Base-by-base conservation (phyloP, 768 basidiomycete species). In the Panellus pusillus region DNA sequence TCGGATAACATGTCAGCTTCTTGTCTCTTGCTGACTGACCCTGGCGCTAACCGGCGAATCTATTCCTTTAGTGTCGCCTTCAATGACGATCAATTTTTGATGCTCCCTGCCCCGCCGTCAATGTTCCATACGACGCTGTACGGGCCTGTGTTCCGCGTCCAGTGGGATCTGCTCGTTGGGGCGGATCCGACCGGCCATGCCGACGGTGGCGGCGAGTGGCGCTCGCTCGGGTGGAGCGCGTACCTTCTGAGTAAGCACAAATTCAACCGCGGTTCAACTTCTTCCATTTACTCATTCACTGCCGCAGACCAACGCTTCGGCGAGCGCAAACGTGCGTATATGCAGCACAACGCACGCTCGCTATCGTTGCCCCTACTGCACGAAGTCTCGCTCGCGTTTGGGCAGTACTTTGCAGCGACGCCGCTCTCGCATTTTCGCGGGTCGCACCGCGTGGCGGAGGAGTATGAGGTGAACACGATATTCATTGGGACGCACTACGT, bases 1-100 rank as follows among this genome's bases (percentile, higher is more conserved):
- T 69, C 72, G 0, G 70, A 72, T 5, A 55, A 64, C 43, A 69
- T 72, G 55, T 52, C 29, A 31, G 55, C 28, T 12, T 20, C 18
- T 31, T 1, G 15, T 3, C 11, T 2, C 13, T 6, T 14, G 17
- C 14, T 44, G 14, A n/a, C 9, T 32, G 18, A 24, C 18, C 9
- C 6, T 15, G 3, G 7, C 9, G 7, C 14, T 29, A 27, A 27
- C 17, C 15, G 2, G 2, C 17, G 24, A 8, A 44, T 7, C n/a
- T 17, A 6, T n/a, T 7, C 13, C 14, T 40, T 6, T 20, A 57
- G 51, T 61, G 70, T 61, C 57, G 68, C 54, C 12, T 53, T 71
- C 63, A 77, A 77, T 55, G 74, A 77, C 58, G 76, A 77, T 59
- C 71, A 73, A 48, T 77, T 71, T 61, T 57, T 75, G 55, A 18